Evolutionary conservation across 345 rosid species (phyloP), one percentile per base, ranked within the genome.

Genomic region (Noccaea bulbosa): DNA sequence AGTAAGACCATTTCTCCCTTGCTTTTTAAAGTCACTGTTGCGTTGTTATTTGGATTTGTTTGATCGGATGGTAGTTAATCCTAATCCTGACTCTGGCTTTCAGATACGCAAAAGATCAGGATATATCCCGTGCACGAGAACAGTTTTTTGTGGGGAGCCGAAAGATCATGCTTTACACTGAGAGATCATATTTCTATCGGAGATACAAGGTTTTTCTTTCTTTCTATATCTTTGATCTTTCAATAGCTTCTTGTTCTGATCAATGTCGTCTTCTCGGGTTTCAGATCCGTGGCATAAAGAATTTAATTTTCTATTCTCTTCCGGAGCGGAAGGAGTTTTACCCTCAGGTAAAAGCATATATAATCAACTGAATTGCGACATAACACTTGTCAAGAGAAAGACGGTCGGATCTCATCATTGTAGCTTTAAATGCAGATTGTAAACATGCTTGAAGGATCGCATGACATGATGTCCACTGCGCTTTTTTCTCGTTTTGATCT

Each of bases 261-360:
- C 22, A 35, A 8, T 62, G 14, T 7, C 11, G 55, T 7, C 34
- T 69, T 69, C 11, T 75, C 70, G 32, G 41, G 75, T 61, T 62
- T 55, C 80, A 94, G 97, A 89, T 94, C 55, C 97, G 97, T 53
- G 97, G 99, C 48, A 81, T 91, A 67, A 78, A 78, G 76, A 91
- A 83, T 65, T 80, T 94, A 68, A 89, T 94, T 10, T 73, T 94
- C 53, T 94, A 91, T 78, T 94, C 97, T 59, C 89, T 91, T 33
- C 97, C 97, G 0, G 95, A 94, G 70, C 79, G 96, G 71, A 94
- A 91, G 77, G 97, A 94, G 82, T 91, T 94, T 59, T 94, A 91
- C 70, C 89, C 91, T 32, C 92, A 94, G 95, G 99, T 85, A 67
- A 81, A 83, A 43, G 44, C 45, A 41, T 34, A 27, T 33, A 27